phyloP scores from a whole-genome alignment of 140 eudicot species.

The Flaveria floridana region DNA sequence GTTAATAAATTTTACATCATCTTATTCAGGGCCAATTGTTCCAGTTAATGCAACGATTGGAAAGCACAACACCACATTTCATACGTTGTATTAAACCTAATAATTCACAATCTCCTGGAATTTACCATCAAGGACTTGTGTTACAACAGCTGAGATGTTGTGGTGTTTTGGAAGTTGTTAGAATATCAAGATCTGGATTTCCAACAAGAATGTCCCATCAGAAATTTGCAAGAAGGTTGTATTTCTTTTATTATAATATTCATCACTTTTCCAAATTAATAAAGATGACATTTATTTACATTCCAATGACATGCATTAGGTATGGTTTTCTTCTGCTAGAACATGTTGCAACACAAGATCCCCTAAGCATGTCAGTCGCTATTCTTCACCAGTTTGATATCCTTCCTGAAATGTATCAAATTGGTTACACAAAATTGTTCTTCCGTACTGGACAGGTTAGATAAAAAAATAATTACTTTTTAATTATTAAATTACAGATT shows the following conservation, averaged over 20 bases:
- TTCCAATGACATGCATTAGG: constrained; percentile 40
- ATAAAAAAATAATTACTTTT: background rate
- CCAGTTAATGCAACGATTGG: constrained; percentile 91
- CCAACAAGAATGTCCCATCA: constrained; percentile 97
- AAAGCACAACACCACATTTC: constrained; percentile 90
- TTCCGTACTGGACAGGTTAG: constrained; percentile 95
- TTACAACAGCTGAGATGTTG: constrained; percentile 93
- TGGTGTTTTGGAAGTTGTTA: constrained; percentile 97
- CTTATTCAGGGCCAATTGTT: constrained; percentile 77
- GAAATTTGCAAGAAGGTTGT: constrained; percentile 95
- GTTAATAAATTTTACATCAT: background rate
- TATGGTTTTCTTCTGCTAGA: constrained; percentile 86
- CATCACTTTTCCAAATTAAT: background rate
- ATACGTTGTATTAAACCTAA: constrained; percentile 97
- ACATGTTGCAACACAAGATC: constrained; percentile 70
- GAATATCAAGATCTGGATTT: constrained; percentile 96
- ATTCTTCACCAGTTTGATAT: constrained; percentile 88
- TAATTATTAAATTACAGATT: background rate
- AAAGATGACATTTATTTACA: background rate
- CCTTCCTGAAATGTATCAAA: constrained; percentile 92
- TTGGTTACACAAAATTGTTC: constrained; percentile 85
- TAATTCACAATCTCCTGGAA: constrained; percentile 81
- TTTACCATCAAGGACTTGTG: constrained; percentile 83
- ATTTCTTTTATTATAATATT: background rate
- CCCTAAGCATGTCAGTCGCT: constrained; percentile 78